Evolutionary conservation across 495 filamentous ascomycete species (phyloP).

Genomic region (Polyplosphaeria fusca): DNA sequence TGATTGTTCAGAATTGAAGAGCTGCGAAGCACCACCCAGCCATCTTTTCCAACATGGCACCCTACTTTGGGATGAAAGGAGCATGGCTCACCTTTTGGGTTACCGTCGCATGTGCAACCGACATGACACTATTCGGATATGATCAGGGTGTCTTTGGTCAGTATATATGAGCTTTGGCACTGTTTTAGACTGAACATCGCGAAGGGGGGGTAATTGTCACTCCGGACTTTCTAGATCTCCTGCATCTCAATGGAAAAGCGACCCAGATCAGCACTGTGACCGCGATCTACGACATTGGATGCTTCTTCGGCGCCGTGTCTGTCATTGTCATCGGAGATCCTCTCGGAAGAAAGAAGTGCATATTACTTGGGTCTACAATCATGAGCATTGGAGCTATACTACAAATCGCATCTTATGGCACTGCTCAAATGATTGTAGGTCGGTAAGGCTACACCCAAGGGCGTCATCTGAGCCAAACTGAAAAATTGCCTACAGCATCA

Average conservation of each 20-base stretch:
- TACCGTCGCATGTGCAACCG: conserved; percentile 42
- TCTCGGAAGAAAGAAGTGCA: conserved; percentile 56
- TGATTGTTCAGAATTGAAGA: no score
- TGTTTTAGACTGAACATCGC: conserved; percentile 28
- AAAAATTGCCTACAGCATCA: conserved; percentile 3
- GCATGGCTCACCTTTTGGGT: conserved; percentile 60
- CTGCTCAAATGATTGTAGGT: conserved; percentile 63
- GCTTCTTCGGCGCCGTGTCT: conserved; percentile 59
- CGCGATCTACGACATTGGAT: conserved; percentile 64
- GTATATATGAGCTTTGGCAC: not conserved
- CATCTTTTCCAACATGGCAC: conserved; percentile 38
- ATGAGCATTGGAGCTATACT: conserved; percentile 63
- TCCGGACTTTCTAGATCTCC: conserved; percentile 53
- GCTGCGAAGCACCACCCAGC: no score
- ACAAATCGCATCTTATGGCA: conserved; percentile 59
- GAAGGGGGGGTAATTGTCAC: conserved; percentile 55
- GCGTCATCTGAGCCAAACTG: not conserved
- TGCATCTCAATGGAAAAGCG: conserved; percentile 50
- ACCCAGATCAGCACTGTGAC: conserved; percentile 57
- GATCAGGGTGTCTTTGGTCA: conserved; percentile 55
- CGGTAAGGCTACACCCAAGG: conserved; percentile 34
- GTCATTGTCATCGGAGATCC: conserved; percentile 59
- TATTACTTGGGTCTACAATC: conserved; percentile 54
- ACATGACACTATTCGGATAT: conserved; percentile 55
- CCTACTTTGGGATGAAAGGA: conserved; percentile 56